Conservation (phyloP, 768 basidiomycete species). For the Vararia minispora region DNA sequence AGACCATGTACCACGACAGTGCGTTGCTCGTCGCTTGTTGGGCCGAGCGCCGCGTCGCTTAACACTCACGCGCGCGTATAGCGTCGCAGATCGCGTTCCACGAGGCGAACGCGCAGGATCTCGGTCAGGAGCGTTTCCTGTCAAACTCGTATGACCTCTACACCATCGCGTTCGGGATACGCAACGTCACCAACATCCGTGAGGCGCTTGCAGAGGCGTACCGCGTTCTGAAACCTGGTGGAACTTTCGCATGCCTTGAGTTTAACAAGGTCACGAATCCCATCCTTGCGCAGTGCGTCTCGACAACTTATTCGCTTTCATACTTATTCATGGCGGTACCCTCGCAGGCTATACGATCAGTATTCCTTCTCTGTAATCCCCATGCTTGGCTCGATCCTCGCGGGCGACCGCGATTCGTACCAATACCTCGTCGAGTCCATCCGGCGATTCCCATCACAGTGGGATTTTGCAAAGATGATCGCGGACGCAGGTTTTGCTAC, state of each 20-base stretch:
- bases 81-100: constrained; percentile 90
- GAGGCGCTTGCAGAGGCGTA: constrained; percentile 82
- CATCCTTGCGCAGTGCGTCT: constrained; percentile 70
- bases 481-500: constrained; percentile 72
- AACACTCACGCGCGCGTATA: constrained; percentile 23
- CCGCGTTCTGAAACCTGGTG: constrained; percentile 93
- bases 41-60: not conserved
- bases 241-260: constrained; percentile 90
- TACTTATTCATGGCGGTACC: not conserved
- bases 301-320: not conserved
- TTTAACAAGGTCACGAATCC: constrained; percentile 92
- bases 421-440: constrained; percentile 98
- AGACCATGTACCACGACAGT: constrained; percentile 99
- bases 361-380: constrained; percentile 97
- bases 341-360: constrained; percentile 75
- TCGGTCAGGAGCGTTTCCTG: constrained; percentile 55
- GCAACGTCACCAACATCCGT: constrained; percentile 91
- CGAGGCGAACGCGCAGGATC: constrained; percentile 83
- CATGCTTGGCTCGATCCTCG: constrained; percentile 90
- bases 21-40: constrained; percentile 20
- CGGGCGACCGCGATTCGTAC: constrained; percentile 89
- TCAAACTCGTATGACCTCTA: constrained; percentile 89
- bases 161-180: constrained; percentile 97
- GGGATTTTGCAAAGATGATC: constrained; percentile 85
- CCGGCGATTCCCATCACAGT: constrained; percentile 81